A percentile compares a stretch with the other conserved stretches of the same genome.
Evolutionary conservation across 192 early-diverging fungal species (phyloP).

Genomic region (Spizellomyces sp.): DNA sequence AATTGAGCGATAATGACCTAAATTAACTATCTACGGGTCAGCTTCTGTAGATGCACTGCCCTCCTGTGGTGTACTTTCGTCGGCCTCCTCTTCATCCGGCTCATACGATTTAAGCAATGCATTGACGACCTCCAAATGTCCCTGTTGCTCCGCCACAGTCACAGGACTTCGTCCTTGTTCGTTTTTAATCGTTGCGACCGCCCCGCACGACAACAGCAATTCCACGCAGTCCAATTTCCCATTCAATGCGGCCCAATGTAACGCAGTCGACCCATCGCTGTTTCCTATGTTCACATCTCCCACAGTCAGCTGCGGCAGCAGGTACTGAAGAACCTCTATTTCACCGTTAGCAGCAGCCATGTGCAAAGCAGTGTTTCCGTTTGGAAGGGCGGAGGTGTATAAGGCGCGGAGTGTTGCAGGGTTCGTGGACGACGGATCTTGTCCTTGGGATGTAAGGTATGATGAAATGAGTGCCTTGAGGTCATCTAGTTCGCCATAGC

Average conservation of each 20-base stretch:
- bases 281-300: slow-evolving; percentile 30
- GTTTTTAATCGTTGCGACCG: slow-evolving; percentile 45
- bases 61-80: slow-evolving; percentile 1
- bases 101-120: slow-evolving; percentile 43
- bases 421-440: slow-evolving; percentile 21
- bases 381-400: slow-evolving; percentile 8
- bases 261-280: slow-evolving; percentile 54
- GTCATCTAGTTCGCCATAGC: slow-evolving; percentile 77
- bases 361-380: slow-evolving; percentile 71
- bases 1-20: no score
- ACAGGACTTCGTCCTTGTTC: slow-evolving; percentile 36
- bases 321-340: slow-evolving; percentile 50
- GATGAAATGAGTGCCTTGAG: slow-evolving; percentile 47
- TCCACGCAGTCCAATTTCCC: slow-evolving; percentile 72
- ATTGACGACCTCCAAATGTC: slow-evolving; percentile 40
- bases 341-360: slow-evolving; percentile 84
- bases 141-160: slow-evolving; percentile 44
- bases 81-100: slow-evolving; percentile 38
- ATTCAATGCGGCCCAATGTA: slow-evolving; percentile 88
- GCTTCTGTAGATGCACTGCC: no score
- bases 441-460: slow-evolving; percentile 15
- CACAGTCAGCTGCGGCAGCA: slow-evolving; percentile 34
- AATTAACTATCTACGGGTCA: no score
- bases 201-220: slow-evolving; percentile 61
- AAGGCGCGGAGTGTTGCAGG: slow-evolving; percentile 37